Base-by-base conservation (phyloP, 257 asterid species). In the Fraxinus quadrangulata region DNA sequence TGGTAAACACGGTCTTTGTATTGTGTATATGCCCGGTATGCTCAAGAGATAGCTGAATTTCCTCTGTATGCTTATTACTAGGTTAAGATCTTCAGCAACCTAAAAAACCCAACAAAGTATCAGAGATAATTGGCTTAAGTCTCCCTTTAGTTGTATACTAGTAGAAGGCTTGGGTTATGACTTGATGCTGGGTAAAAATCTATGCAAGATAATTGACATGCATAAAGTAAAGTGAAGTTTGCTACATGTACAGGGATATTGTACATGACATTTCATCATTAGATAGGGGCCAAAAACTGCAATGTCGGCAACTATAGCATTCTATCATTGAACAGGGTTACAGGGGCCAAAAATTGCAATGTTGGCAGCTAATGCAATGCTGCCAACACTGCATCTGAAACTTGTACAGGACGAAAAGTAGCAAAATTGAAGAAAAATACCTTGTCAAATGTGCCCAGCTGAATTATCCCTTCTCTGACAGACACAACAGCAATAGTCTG, bases 401-500 rank as follows among this genome's bases (percentile, higher is more conserved):
- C 33, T 31, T 3, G 33, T 31, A 31, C 33, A 31, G 33, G 33
- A 4, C 33, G 33, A 31, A 31, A 31, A 31, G 33, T 31, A 31
- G 33, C 33, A 33, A 33, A 33, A 33, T 33, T 33, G 36, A 33
- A 37, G 42, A 78, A 5, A 73, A n/a, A 34, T 10, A 90, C 97
- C 92, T 91, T 91, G 36, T 85, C 81, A 59, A 92, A 91, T 28
- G 97, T 89, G 89, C 97, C 97, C 19, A 92, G 92, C 76, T 92
- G 97, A 73, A 92, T 83, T 54, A 84, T 88, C 23, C 97, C 97
- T 85, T 91, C 97, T 79, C 94, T 82, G 28, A 92, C 95, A 36
- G 96, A 83, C 82, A 91, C 89, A 3, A 91, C 31, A 23, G 97
- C 94, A 72, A 92, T 92, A 3, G 96, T 92, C 97, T 92, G 93